Base-by-base conservation (phyloP, 1,139 yeast genomes). In the Diutina siamensis region DNA sequence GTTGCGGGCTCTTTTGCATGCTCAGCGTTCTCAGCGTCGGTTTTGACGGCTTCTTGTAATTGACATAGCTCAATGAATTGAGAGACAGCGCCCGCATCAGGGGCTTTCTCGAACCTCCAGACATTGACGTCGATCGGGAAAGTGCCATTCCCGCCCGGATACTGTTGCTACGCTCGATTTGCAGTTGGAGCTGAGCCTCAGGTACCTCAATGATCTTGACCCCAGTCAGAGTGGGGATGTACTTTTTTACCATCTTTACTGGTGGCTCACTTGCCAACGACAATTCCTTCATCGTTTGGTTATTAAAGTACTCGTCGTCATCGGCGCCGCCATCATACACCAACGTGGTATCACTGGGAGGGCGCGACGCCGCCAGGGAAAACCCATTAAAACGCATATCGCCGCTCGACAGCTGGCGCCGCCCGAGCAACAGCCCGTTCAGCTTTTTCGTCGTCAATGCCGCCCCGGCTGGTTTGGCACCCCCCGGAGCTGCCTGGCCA, bases 161-260 rank as follows among this genome's bases (percentile, higher is more conserved):
- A 7, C 73, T 67, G 52, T 71, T 71, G 46, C 61, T 62, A 44
- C 76, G 55, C 1, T 67, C 65, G 15, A 71, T 59, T 50, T 71
- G 74, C 51, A 64, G 58, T 45, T 66, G 60, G 47, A 67, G 55
- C 44, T 59, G 58, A 9, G 60, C 55, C 49, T 67, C 73, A 0
- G 76, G 76, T 8, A 71, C 76, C 50, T 71, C 76, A 18, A 71
- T 59, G n/a, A 71, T 56, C 50, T 69, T 67, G 50, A 71, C 69
- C 28, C 76, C 76, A 33, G 63, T 69, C 3, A 74, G 70, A 13
- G 75, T 70, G 12, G 76, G 76, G 40, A 71, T 64, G 52, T 71
- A 71, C 46, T 67, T 68, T 48, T 71, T 71, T 12, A 71, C 73
- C 73, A 70, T 71, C 45, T 65, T 68, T 13, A 58, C 63, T 20